Base-by-base conservation (phyloP, 305 asterid genomes). In the Plantago lanceolata region DNA sequence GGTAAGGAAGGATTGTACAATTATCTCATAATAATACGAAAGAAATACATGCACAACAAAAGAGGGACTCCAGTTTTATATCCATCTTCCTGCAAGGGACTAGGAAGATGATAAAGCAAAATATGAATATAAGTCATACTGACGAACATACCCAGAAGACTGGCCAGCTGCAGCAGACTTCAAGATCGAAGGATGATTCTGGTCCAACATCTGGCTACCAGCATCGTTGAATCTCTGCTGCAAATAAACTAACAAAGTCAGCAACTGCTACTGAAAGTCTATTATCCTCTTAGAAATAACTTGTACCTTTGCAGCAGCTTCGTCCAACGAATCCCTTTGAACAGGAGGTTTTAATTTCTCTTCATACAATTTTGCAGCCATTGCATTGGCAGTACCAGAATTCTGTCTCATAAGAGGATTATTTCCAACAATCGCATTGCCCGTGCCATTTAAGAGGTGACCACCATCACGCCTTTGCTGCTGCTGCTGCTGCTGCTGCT, bases 151-250 rank as follows among this genome's bases (percentile, higher is more conserved):
- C 99, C 95, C 97, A 14, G 99, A 78, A 28, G 87, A 80, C 75
- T 91, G 96, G 57, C 91, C 96, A 67, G 84, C 77, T 59, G 86
- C 90, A 73, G 96, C 77, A n/a, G 99, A 82, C 78, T 94, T 94
- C 82, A 94, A 76, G 67, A 94, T 80, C 17, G 99, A 87, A 19
- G 96, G 90, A 72, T 94, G 97, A 78, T 77, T 90, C n/a, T 83
- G 84, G 78, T 94, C 99, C 81, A 88, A 63, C 57, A 86, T 85
- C 75, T 82, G 96, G 75, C 83, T 81, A 19, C 83, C 87, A 71
- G 81, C 90, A 65, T 94, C 97, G 37, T 90, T 88, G 70, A 84
- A 94, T 61, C 97, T 77, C 82, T 90, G 97, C 97, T 94, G 96
- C 71, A 63, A 78, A 59, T 24, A 77, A 61, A 69, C 59, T 28